phyloP scores from a whole-genome alignment of 2,329 filamentous ascomycete species.

The Acarospora socialis region DNA sequence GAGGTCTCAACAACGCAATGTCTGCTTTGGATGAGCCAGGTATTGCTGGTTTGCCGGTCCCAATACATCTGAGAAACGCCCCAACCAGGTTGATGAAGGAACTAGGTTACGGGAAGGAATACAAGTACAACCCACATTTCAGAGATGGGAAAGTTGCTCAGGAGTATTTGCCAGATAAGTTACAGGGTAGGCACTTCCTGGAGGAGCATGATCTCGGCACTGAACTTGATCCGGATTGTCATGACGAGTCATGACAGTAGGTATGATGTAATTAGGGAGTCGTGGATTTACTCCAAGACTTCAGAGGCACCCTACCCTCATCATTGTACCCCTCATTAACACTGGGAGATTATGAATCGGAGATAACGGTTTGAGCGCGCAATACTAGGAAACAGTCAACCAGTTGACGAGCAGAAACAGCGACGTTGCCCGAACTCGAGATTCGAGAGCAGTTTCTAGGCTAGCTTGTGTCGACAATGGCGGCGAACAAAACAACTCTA shows the following conservation, averaged over 20 bases:
- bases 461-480: too few species aligned
- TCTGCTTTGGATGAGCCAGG: conserved; percentile 70
- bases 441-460: too few species aligned
- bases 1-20: conserved; percentile 67
- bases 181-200: conserved; percentile 59
- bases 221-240: conserved; percentile 53
- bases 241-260: neutral
- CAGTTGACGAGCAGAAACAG: too few species aligned
- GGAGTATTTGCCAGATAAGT: conserved; percentile 71
- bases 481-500: too few species aligned
- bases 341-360: too few species aligned
- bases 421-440: too few species aligned
- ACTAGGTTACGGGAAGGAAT: conserved; percentile 57
- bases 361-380: too few species aligned
- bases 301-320: too few species aligned
- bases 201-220: conserved; percentile 69
- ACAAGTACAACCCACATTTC: conserved; percentile 95
- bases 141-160: conserved; percentile 67
- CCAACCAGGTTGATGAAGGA: conserved; percentile 89
- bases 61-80: conserved; percentile 78
- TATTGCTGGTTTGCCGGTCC: conserved; percentile 65
- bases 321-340: too few species aligned
- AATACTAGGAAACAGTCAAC: too few species aligned
- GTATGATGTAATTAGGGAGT: too few species aligned
- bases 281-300: too few species aligned